Base-by-base conservation (phyloP, 192 early-diverging fungal genomes). In the Gaertneriomyces semiglobifer region DNA sequence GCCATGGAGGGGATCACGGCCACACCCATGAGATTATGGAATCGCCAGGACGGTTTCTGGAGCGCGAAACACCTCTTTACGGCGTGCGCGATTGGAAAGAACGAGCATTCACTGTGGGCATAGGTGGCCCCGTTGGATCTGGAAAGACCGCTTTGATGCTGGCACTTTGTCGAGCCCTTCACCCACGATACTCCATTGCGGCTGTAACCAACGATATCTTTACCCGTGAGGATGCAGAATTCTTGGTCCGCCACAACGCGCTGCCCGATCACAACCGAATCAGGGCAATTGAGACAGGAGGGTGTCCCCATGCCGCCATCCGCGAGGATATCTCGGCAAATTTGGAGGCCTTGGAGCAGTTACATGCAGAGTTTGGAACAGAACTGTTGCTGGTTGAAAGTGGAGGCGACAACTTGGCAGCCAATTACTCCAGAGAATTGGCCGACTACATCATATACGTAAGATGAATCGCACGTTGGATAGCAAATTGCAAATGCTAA, bases 171-270 rank as follows among this genome's bases (percentile, higher is more conserved):
- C 88, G 81, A 33, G 75, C 78, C 16, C 82, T 98, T 41, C 88
- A 90, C 64, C 89, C 91, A 44, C 76, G 78, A 58, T 91, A 88
- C 81, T 88, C 88, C 63, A 81, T 98, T 58, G 93, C 88, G 20
- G 91, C 90, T 47, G 93, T 98, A 7, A 98, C 95, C 56, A 98
- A 98, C 73, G 95, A 98, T 70, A 98, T 98, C 62, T 98, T 98
- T 70, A 98, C 95, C 6, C 84, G 86, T 46, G 95, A 98, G 64
- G 68, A 98, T 73, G 92, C 95, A 14, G 95, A 98, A 75, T 98
- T 98, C 73, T 81, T 98, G 58, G 84, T 92, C 44, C 81, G 88
- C 63, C 83, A 98, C 79, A 84, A 91, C 47, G 95, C 95, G 7
- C 84, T 98, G 3, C 89, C 91, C 16, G 58, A 74, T 41, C 74